phyloP scores from a whole-genome alignment of 768 basidiomycete species.

The Boletus subparvulus region DNA sequence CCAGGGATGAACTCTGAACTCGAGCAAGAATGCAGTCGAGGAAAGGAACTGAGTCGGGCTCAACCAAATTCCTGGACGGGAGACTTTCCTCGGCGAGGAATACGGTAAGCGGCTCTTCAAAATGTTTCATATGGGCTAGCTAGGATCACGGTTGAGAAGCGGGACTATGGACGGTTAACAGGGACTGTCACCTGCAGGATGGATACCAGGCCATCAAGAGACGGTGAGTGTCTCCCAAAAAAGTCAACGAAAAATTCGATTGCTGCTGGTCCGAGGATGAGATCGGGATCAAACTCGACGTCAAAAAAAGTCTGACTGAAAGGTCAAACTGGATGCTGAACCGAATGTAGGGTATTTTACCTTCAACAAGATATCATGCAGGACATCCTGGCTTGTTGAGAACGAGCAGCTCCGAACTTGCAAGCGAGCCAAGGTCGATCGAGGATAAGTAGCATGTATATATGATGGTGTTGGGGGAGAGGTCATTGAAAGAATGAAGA shows the following conservation, averaged over 20 bases:
- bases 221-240: conserved; percentile 53
- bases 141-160: conserved; percentile 25
- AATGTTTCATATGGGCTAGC: conserved; percentile 71
- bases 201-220: conserved; percentile 55
- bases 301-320: conserved; percentile 62
- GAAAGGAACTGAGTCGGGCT: conserved; percentile 30
- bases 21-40: conserved; percentile 40
- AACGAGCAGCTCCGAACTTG: conserved; percentile 51
- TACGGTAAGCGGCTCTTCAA: conserved; percentile 56
- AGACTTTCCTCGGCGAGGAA: conserved; percentile 15
- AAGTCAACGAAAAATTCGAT: conserved; percentile 60
- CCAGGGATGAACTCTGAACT: conserved; percentile 24
- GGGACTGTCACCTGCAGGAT: conserved; percentile 56
- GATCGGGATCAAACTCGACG: conserved; percentile 52
- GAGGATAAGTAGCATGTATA: conserved; percentile 58
- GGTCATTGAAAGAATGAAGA: conserved; percentile 62
- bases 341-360: conserved; percentile 33
- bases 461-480: conserved; percentile 57
- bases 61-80: conserved; percentile 10
- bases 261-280: conserved; percentile 58
- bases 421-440: conserved; percentile 56
- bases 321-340: not conserved
- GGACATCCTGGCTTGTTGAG: conserved; percentile 45
- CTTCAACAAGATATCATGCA: conserved; percentile 56
- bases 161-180: not conserved